A percentile compares a stretch with the other conserved stretches of the same genome.
Conservation (phyloP, 306 rosid genomes). For the Vachellia pachyceras region DNA sequence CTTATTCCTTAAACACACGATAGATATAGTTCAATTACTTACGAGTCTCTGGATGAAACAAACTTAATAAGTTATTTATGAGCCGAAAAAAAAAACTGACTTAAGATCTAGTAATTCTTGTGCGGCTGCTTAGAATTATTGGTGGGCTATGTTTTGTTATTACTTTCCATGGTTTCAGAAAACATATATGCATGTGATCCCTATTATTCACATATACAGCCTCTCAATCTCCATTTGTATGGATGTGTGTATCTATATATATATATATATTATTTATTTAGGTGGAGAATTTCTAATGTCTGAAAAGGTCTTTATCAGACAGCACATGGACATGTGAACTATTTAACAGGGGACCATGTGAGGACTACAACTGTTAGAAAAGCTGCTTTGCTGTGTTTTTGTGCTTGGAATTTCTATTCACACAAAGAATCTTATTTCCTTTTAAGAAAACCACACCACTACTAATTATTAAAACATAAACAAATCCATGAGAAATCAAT, state of each 20-base stretch:
- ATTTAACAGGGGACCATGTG: constrained; percentile 68
- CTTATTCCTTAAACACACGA: neutral
- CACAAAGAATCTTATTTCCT: constrained; percentile 27
- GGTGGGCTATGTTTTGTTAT: neutral
- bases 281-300: constrained; percentile 18
- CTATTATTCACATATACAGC: constrained; percentile 37
- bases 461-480: neutral
- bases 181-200: constrained; percentile 40
- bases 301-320: constrained; percentile 61
- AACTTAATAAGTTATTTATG: neutral
- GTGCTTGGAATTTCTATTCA: constrained; percentile 23
- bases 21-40: neutral
- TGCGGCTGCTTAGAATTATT: neutral
- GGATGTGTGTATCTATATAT: neutral
- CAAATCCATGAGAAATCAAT: neutral
- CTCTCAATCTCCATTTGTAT: constrained; percentile 37
- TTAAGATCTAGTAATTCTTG: neutral
- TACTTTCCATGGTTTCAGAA: constrained; percentile 29
- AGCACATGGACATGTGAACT: constrained; percentile 75
- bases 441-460: neutral
- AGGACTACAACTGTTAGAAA: constrained; percentile 53
- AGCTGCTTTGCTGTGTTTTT: constrained; percentile 48
- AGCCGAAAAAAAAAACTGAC: neutral
- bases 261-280: neutral
- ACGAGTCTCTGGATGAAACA: neutral